Conservation (phyloP, 768 basidiomycete species). For the Dacryopinax spathularia region DNA sequence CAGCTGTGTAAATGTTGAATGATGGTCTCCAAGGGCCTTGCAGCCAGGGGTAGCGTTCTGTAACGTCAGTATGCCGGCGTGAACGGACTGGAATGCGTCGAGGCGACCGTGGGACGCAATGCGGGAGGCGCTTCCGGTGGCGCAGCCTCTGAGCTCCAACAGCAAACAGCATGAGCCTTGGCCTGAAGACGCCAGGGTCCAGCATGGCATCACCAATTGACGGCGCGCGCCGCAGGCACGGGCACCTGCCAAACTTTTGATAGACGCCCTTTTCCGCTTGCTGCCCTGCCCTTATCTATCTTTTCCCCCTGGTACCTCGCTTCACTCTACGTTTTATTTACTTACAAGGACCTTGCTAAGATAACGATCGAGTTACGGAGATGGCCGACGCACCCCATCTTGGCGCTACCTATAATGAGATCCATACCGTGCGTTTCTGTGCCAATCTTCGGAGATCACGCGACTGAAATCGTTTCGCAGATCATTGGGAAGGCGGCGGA, state of each 20-base stretch:
- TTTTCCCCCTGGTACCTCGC: neutral
- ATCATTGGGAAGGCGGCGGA: slow-evolving; percentile 55
- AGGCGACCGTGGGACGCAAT: neutral
- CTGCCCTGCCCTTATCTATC: neutral
- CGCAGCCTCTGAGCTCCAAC: neutral
- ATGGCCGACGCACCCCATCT: slow-evolving; percentile 33
- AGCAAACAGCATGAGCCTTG: too few relatives aligned
- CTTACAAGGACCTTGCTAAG: too few relatives aligned
- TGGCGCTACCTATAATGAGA: slow-evolving; percentile 77
- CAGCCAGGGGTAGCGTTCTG: neutral
- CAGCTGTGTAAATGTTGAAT: neutral
- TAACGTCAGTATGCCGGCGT: neutral
- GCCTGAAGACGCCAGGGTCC: neutral
- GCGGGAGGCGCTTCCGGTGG: neutral
- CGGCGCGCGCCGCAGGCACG: neutral
- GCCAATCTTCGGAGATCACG: neutral
- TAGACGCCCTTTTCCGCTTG: neutral
- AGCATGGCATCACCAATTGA: too few relatives aligned
- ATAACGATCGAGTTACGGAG: too few relatives aligned
- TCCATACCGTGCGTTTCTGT: slow-evolving; percentile 39
- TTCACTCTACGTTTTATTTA: neutral
- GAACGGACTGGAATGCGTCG: neutral
- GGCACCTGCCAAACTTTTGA: neutral
- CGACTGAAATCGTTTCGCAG: slow-evolving; percentile 17
- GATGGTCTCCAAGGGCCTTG: neutral